Evolutionary conservation across 208 protist species (phyloP).

Genomic region (Crithidia acanthocephali): DNA sequence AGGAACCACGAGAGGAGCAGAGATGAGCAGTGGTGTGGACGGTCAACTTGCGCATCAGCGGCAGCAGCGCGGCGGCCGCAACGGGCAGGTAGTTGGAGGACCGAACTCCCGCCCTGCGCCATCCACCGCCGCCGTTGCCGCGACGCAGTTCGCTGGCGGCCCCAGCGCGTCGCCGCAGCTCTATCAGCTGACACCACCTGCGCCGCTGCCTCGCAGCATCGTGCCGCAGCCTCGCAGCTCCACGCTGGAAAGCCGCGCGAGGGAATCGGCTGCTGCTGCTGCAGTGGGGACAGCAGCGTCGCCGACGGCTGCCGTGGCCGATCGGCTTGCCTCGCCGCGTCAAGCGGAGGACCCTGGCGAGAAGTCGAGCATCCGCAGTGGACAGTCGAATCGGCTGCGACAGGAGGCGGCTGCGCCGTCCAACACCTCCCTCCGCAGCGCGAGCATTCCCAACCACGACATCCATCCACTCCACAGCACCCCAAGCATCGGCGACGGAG

Average conservation of each 20-base stretch:
- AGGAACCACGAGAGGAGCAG: no score
- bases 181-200: neutral
- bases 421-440: neutral
- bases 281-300: no score
- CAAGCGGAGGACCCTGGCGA: neutral
- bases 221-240: slow-evolving; percentile 15
- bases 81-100: no score
- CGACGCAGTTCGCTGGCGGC: no score
- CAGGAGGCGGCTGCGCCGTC: neutral
- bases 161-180: neutral
- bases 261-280: neutral
- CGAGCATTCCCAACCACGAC: neutral
- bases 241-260: neutral
- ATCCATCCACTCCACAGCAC: neutral
- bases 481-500: neutral
- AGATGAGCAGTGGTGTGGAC: neutral
- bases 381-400: neutral
- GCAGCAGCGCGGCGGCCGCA: neutral
- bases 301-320: neutral
- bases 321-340: neutral
- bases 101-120: neutral
- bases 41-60: neutral
- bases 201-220: neutral
- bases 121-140: neutral
- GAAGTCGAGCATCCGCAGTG: neutral